Base-by-base conservation (phyloP, 148 eudicot species). In the Nyssa sinensis region DNA sequence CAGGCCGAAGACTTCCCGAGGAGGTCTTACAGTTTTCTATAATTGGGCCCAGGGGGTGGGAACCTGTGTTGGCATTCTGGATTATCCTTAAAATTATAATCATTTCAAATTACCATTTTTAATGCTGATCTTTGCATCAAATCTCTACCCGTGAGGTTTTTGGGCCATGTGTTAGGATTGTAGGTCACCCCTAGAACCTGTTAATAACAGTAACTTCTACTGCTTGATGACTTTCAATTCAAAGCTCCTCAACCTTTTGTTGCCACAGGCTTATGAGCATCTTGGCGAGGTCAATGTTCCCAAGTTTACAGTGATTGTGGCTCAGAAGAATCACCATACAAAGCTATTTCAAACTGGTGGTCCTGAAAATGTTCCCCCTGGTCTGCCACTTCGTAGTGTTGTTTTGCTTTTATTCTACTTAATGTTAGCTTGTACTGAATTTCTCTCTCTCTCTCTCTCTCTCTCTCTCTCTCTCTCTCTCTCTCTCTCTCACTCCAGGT, bases 241-340 rank as follows among this genome's bases (percentile, higher is more conserved):
- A n/a, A n/a, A n/a, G n/a, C n/a, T n/a, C n/a, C n/a, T n/a, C n/a
- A n/a, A n/a, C n/a, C 44, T 76, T 41, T 47, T 51, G 41, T n/a
- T 64, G 13, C 17, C 69, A 33, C 89, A 96, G 99, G 99, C 99
- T 66, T 93, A 84, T 71, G 78, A 81, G 72, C 75, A 79, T 76
- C 88, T 89, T 71, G 94, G 96, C 69, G 98, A 85, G 77, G 79
- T 70, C 64, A 78, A 91, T 34, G 44, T 83, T 67, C 99, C 99
- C 33, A 96, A 91, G 78, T 90, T 96, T 81, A 96, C 94, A 0
- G 89, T 96, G 76, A 89, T 96, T 74, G 91, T 96, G 64, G 97
- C 97, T 64, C 99, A 96, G 66, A 96, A 93, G 83, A 91, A 88
- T 73, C 99, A 96, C 74, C 89, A 88, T 74, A 93, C 91, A 12